Evolutionary conservation across 2,329 filamentous ascomycete genomes (phyloP), one percentile per base, ranked within the genome.

Genomic region (Fusarium stilboides): DNA sequence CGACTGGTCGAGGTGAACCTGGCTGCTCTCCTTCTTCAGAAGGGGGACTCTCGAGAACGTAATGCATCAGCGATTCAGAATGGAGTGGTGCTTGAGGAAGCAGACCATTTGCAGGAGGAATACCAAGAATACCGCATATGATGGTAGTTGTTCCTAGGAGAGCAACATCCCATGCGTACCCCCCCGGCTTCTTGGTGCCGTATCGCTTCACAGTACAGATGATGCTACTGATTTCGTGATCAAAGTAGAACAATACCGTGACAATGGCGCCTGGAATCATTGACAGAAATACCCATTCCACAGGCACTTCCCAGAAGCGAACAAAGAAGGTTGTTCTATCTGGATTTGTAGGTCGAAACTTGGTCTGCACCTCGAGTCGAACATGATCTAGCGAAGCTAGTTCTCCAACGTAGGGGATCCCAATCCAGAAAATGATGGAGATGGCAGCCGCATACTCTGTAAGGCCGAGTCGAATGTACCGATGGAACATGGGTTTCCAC

Each of bases 161-260:
- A 17, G 85, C 81, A 43, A 91, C 85, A 69, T 91, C 89, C 87
- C 88, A 90, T 2, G 89, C 87, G 68, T 89, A 91, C 0, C 88
- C 89, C 0, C 87, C 86, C 1, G 88, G 88, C 69, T 91, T 91
- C 57, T 81, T 80, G 4, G 85, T 86, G 9, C 88, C 87, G 73
- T 90, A 91, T 6, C 88, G 82, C 40, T 86, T 81, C 43, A 88
- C 84, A 0, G 89, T 91, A 72, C 88, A 91, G 65, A 91, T 91
- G 57, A 91, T 91, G 53, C 86, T 90, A 74, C 88, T 90, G 54
- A 91, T 89, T 75, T 91, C 89, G 70, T 91, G 89, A 64, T 91
- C 89, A 74, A 91, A 91, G 79, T 89, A 91, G 80, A 91, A 91
- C n/a, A 91, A 83, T 1, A 88, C 82, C 0, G 88, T 91, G 59